phyloP scores from a whole-genome alignment of 2,329 filamentous ascomycete species.

The Trichocomaceae sp. region DNA sequence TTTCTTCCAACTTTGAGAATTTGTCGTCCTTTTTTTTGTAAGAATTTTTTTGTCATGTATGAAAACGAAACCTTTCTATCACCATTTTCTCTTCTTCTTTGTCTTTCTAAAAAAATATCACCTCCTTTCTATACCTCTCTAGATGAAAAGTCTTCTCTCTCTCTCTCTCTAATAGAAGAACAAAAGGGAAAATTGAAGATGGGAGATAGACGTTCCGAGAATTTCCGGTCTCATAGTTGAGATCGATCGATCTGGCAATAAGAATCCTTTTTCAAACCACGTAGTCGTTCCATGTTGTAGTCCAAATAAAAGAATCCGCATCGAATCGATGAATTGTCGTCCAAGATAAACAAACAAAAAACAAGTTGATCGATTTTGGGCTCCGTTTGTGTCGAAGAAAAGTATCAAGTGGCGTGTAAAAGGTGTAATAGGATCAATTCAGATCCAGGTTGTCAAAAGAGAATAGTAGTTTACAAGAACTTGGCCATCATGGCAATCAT shows the following conservation, averaged over 20 bases:
- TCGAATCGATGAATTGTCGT: conserved; percentile 9
- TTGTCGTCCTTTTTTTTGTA: conserved; percentile 9
- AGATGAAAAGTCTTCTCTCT: not conserved
- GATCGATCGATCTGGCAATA: conserved; percentile 5
- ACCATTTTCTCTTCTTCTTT: conserved; percentile 2
- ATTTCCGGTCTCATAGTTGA: conserved; percentile 1
- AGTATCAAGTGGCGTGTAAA: not conserved
- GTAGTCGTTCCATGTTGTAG: not conserved
- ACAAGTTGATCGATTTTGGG: conserved; percentile 1
- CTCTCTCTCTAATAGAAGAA: conserved; percentile 5
- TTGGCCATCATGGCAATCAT: conserved; percentile 94
- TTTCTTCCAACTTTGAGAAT: conserved; percentile 7
- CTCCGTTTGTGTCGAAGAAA: not conserved
- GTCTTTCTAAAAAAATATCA: conserved; percentile 8
- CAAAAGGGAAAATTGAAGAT: not conserved
- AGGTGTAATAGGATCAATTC: not conserved
- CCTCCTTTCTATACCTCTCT: conserved; percentile 9
- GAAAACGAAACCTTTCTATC: not conserved
- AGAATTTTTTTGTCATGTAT: not conserved
- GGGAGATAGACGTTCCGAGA: not conserved
- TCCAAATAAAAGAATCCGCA: not conserved
- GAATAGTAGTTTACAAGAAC: conserved; percentile 52
- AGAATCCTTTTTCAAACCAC: not conserved
- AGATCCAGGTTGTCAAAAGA: not conserved
- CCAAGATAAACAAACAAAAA: conserved; percentile 1